Evolutionary conservation across 306 rosid species (phyloP).

Genomic region (Quercus dentata): DNA sequence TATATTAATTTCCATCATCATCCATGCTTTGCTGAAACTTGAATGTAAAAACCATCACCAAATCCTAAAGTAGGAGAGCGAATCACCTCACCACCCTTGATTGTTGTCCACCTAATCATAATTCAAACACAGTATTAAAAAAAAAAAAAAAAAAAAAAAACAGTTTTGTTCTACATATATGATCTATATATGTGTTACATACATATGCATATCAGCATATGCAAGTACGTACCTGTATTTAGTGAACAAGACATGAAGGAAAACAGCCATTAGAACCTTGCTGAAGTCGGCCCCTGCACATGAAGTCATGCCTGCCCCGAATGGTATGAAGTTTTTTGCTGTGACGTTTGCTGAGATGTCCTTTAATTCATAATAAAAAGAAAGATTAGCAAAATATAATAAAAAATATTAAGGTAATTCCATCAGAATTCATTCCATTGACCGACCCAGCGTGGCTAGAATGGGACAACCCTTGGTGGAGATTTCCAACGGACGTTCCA

Average conservation of each 20-base stretch:
- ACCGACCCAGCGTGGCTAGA: too few species aligned
- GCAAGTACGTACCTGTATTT: too few species aligned
- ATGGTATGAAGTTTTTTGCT: slow-evolving; percentile 25
- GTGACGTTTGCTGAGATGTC: neutral
- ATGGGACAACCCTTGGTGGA: too few species aligned
- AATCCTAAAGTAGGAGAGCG: neutral
- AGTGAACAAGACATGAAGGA: neutral
- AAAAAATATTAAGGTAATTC: too few species aligned
- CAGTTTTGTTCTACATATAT: too few species aligned
- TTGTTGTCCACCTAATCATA: neutral
- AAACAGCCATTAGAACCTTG: slow-evolving; percentile 16
- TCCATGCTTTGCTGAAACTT: neutral
- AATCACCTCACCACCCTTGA: neutral
- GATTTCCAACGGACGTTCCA: too few species aligned
- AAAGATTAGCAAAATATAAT: neutral
- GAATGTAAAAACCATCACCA: neutral
- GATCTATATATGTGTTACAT: too few species aligned
- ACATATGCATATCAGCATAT: too few species aligned
- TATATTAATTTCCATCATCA: too few species aligned
- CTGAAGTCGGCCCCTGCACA: slow-evolving; percentile 26
- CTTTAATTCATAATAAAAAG: neutral
- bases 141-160: too few species aligned
- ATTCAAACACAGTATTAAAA: too few species aligned
- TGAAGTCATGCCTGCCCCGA: slow-evolving; percentile 21
- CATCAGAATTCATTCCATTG: neutral